Conservation (phyloP, 371 early-diverging fungal species). For the Batrachochytrium dendrobatidis region DNA sequence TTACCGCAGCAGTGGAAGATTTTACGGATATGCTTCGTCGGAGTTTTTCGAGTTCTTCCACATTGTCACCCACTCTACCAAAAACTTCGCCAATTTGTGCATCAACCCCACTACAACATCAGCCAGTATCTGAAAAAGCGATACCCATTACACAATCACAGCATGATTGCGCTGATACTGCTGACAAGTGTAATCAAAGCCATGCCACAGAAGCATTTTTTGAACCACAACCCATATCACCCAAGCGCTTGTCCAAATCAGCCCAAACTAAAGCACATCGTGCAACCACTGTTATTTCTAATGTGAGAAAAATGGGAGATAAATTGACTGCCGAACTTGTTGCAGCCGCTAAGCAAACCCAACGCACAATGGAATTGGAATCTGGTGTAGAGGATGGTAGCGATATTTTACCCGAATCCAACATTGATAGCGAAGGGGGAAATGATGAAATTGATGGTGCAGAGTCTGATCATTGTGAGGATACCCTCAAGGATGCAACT, state of each 20-base stretch:
- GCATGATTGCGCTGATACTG: too few relatives aligned
- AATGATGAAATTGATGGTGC: too few relatives aligned
- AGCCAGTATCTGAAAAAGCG: neutral
- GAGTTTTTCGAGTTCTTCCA: too few relatives aligned
- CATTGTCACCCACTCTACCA: too few relatives aligned
- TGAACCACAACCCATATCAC: neutral
- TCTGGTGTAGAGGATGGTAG: neutral
- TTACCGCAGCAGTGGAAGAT: neutral
- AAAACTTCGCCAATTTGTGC: neutral
- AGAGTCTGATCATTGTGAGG: too few relatives aligned
- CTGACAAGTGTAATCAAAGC: too few relatives aligned
- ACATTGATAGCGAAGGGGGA: too few relatives aligned
- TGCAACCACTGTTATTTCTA: too few relatives aligned
- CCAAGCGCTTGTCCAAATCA: neutral
- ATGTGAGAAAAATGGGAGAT: conserved; percentile 12
- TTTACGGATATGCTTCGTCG: neutral
- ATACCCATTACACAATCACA: too few relatives aligned
- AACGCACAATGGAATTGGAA: conserved; percentile 6
- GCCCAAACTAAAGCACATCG: neutral
- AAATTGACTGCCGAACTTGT: conserved; percentile 20
- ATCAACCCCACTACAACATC: neutral
- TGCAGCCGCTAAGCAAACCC: conserved; percentile 13
- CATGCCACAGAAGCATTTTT: too few relatives aligned
- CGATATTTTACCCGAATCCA: too few relatives aligned
- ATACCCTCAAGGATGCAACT: too few relatives aligned